Base-by-base conservation (phyloP, 78 protist species). In the Mantamonas sphyraenae region DNA sequence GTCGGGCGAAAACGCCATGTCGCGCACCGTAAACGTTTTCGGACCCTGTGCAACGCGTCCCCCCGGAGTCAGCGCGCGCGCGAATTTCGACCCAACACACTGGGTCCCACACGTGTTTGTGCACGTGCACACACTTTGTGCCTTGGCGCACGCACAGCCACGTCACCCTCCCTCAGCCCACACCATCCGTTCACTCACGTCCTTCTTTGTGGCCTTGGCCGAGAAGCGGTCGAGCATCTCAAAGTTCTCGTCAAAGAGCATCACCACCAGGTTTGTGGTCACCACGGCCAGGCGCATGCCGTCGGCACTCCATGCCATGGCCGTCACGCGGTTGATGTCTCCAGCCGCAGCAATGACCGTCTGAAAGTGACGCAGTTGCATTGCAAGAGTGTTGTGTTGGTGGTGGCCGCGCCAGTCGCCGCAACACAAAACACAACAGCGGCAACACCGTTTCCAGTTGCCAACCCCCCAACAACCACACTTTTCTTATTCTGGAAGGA, bases 1-100 rank as follows among this genome's bases (percentile, higher is more conserved):
- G 73, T 92, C 96, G 0, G 96, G 96, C 8, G 90, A 82, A 47
- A 83, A 92, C n/a, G 85, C 80, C 79, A 92, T 56, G 14, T 72
- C 88, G 30, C 61, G 34, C 26, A 86, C 84, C 40, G 45, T 31
- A 50, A 73, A 89, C 28, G 77, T 58, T 43, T 69, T 57, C 33
- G 83, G 40, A 20, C 73, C 79, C 60, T 66, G 40, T 9, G 38
- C 16, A 5, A 24, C 28, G n/a, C n/a, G n/a, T n/a, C n/a, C n/a
- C n/a, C n/a, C n/a, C n/a, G n/a, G n/a, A n/a, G 47, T 7, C 24
- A 42, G 47, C n/a, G 47, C 47, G 47, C 47, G 47, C 24, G 60
- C 65, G 28, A n/a, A n/a, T n/a, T n/a, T n/a, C n/a, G n/a, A n/a
- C n/a, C n/a, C n/a, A n/a, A n/a, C n/a, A n/a, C n/a, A n/a, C n/a